phyloP scores from a whole-genome alignment of 352 stramenopile species.

The Phytophthora pseudosyringae region DNA sequence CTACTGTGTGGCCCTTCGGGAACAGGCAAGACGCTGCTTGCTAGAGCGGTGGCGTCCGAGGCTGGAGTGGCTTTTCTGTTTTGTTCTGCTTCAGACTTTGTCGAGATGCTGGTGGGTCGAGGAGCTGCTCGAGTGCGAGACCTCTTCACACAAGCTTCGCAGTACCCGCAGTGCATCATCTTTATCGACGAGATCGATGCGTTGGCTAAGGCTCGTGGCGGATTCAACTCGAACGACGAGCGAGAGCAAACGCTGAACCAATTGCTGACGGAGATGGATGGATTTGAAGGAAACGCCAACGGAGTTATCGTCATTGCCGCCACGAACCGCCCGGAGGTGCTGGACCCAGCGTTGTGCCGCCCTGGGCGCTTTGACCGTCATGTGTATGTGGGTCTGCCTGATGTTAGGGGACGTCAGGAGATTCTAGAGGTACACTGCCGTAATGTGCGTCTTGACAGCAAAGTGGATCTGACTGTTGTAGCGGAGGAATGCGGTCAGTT shows the following conservation, averaged over 20 bases:
- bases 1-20: slow-evolving; percentile 94
- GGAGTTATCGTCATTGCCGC: slow-evolving; percentile 97
- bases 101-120: slow-evolving; percentile 97
- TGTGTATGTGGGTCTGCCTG: slow-evolving; percentile 95
- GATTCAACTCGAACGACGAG: slow-evolving; percentile 94
- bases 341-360: slow-evolving; percentile 96
- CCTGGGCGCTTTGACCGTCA: slow-evolving; percentile 97
- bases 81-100: slow-evolving; percentile 97
- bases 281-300: slow-evolving; percentile 90
- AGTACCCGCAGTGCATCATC: slow-evolving; percentile 96
- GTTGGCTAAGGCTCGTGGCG: slow-evolving; percentile 86
- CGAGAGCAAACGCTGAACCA: slow-evolving; percentile 97
- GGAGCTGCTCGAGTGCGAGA: slow-evolving; percentile 94
- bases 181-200: slow-evolving; percentile 99
- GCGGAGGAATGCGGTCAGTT: slow-evolving; percentile 63
- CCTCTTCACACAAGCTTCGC: slow-evolving; percentile 94
- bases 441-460: slow-evolving; percentile 57
- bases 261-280: slow-evolving; percentile 90
- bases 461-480: slow-evolving; percentile 60
- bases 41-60: slow-evolving; percentile 92
- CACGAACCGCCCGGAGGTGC: slow-evolving; percentile 96
- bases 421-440: slow-evolving; percentile 79
- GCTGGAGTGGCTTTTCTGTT: slow-evolving; percentile 95
- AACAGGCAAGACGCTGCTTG: slow-evolving; percentile 95
- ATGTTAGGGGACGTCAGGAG: slow-evolving; percentile 89